Conservation (phyloP, 2,329 filamentous ascomycete species). For the Chrysosphaeria jannelii region DNA sequence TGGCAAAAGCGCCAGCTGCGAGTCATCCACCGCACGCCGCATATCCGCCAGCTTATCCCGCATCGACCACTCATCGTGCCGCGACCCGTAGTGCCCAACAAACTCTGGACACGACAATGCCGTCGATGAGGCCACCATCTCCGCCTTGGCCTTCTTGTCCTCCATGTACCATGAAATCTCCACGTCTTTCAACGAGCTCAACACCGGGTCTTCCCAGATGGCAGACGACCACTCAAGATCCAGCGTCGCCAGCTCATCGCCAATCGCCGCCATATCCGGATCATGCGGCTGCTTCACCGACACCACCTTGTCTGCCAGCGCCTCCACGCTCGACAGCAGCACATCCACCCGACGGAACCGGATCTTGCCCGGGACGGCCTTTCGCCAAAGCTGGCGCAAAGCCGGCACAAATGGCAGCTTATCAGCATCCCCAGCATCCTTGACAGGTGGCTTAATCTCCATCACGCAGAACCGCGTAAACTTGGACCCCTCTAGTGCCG, state of each 20-base stretch:
- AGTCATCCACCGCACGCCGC: constrained; percentile 72
- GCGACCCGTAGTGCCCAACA: constrained; percentile 53
- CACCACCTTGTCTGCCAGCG: constrained; percentile 37
- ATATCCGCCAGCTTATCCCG: constrained; percentile 76
- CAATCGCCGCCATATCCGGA: constrained; percentile 1
- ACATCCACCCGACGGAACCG: constrained; percentile 37
- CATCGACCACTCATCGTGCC: constrained; percentile 88
- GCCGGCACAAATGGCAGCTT: constrained; percentile 52
- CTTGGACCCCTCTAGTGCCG: no score
- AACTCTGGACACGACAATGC: neutral
- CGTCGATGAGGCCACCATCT: neutral
- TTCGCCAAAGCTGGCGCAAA: constrained; percentile 32
- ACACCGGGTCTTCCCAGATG: constrained; percentile 62
- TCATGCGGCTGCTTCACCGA: constrained; percentile 1
- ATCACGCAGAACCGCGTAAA: constrained; percentile 52
- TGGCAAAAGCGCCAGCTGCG: constrained; percentile 80
- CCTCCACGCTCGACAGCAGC: constrained; percentile 52
- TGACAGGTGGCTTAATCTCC: constrained; percentile 39
- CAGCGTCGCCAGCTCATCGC: constrained; percentile 35
- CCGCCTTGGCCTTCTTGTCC: constrained; percentile 31
- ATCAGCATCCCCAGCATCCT: constrained; percentile 51
- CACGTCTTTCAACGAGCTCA: constrained; percentile 55
- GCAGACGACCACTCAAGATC: constrained; percentile 44
- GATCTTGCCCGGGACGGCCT: constrained; percentile 37
- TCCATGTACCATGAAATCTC: constrained; percentile 51